Base-by-base conservation (phyloP, 2,329 filamentous ascomycete genomes). In the Alternaria sp. region DNA sequence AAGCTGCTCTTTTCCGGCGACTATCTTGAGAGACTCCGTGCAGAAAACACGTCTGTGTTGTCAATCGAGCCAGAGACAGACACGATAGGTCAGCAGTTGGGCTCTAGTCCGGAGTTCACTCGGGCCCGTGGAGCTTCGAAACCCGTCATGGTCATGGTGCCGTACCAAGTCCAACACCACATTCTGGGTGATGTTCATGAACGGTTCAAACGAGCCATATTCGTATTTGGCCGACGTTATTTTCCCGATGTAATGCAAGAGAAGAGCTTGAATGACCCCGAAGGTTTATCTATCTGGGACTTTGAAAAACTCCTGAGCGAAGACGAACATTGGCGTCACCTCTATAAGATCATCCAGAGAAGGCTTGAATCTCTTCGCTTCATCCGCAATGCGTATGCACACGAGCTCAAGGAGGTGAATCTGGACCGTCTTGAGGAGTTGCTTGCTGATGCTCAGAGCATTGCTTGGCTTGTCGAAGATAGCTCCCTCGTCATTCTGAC, bases 311-410 rank as follows among this genome's bases (percentile, higher is more conserved):
- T 50, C 25, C 13, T 50, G 13, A 1, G 3, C 15, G 13, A 50
- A 15, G 15, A 50, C 47, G 23, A 28, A 11, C n/a, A n/a, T 17
- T 21, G 17, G 47, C 47, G 19, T 13, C 46, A 57, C 3, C 21
- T 47, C 6, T 57, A 57, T 30, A 44, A 40, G 6, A 25, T 62
- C 28, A 46, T 26, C 13, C 13, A 30, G 6, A 25, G 59, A 11
- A 43, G 54, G 40, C 52, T 52, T 26, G 6, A 19, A 36, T 57
- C 53, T 3, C 43, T 57, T 15, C 45, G 54, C 17, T 21, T 23
- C 17, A 43, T 57, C 32, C 58, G 58, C 13, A 61, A 61, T 61
- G 28, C 44, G 5, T 36, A 49, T 36, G 58, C 45, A 13, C 58
- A 61, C 44, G 51, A 54, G 6, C 12, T 21, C 11, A 13, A 9